Evolutionary conservation across 768 basidiomycete species (phyloP).

Genomic region (Gloeostereum incarnatum): DNA sequence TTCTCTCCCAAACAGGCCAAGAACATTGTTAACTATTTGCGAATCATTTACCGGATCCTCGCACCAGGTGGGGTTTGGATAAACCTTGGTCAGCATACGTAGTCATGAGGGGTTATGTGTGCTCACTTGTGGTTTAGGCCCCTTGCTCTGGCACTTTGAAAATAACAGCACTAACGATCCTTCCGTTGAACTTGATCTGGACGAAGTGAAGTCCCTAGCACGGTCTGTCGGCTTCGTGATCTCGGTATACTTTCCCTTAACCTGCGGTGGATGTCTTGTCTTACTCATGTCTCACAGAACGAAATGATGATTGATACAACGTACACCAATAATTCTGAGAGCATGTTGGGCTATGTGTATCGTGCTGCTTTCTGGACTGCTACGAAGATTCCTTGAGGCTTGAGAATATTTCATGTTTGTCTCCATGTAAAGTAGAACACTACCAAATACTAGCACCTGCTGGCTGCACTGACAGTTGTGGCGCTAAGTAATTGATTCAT

Average conservation of each 20-base stretch:
- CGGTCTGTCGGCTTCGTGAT: conserved; percentile 74
- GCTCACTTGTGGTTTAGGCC: no score
- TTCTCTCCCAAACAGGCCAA: no score
- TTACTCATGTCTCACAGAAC: conserved; percentile 37
- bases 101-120: no score
- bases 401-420: no score
- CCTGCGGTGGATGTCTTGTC: neutral
- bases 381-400: conserved; percentile 26
- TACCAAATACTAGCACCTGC: no score
- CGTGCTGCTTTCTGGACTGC: conserved; percentile 82
- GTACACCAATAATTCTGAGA: conserved; percentile 75
- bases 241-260: conserved; percentile 37
- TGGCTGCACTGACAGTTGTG: no score
- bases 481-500: no score
- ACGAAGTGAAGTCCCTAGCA: conserved; percentile 76
- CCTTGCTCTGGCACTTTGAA: conserved; percentile 96
- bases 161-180: conserved; percentile 76
- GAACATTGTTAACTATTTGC: conserved; percentile 42
- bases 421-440: no score
- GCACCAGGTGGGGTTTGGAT: conserved; percentile 61
- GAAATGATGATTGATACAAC: conserved; percentile 75
- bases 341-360: conserved; percentile 83
- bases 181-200: conserved; percentile 83
- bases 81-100: conserved; percentile 66
- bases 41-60: conserved; percentile 47